These are phyloP conservation scores for Lentinula sp. DNA, from an alignment of 768 basidiomycete species.

Conservation along the genomic window DNA sequence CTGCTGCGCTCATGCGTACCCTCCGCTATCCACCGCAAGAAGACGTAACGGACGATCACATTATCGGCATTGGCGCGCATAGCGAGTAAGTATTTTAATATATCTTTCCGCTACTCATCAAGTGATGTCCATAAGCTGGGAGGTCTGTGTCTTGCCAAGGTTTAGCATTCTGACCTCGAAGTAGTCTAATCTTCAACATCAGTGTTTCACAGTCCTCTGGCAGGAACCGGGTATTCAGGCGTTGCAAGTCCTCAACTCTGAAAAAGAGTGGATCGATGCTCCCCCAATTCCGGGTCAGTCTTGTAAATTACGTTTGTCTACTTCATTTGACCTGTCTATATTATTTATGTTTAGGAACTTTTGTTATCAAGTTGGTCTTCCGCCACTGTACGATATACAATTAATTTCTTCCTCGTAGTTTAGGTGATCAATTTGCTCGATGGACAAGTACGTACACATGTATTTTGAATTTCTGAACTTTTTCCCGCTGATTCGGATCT, in stretches of 20 bases:
- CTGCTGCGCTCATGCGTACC: conserved; percentile 60
- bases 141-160: conserved; percentile 20
- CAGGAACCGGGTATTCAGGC: conserved; percentile 70
- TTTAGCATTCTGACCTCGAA: not conserved
- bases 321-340: not conserved
- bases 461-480: not conserved
- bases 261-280: conserved; percentile 78
- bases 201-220: conserved; percentile 89
- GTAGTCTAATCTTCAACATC: not conserved
- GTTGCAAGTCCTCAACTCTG: conserved; percentile 75
- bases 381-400: not conserved
- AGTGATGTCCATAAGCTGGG: conserved; percentile 26
- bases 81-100: conserved; percentile 46
- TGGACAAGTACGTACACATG: conserved; percentile 68
- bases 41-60: conserved; percentile 52
- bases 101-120: not conserved
- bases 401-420: conserved; percentile 25
- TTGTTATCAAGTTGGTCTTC: conserved; percentile 74
- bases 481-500: not conserved
- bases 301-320: not conserved
- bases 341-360: conserved; percentile 33
- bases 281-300: conserved; percentile 53
- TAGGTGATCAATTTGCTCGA: conserved; percentile 84
- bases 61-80: conserved; percentile 82
- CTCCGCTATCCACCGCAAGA: conserved; percentile 76